phyloP scores from a whole-genome alignment of 805 yeast genomes.

The Cyberlindnera nakhonratchasimensis region DNA sequence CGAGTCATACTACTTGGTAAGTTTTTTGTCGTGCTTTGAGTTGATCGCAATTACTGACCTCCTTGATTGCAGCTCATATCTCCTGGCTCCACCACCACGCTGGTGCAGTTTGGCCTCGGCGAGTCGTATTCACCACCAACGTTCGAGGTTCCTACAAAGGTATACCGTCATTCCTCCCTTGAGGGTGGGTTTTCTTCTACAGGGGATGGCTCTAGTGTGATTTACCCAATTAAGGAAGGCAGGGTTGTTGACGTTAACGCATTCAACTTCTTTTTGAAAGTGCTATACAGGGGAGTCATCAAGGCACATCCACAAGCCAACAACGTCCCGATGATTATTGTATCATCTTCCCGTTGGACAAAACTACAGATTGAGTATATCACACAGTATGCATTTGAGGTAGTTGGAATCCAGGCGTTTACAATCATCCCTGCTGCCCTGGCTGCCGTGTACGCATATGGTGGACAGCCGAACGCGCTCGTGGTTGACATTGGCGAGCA shows the following conservation, averaged over 20 bases:
- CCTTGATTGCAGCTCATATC: constrained; percentile 57
- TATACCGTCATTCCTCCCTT: constrained; percentile 45
- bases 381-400: constrained; percentile 73
- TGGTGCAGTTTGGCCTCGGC: constrained; percentile 73
- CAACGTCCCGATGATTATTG: constrained; percentile 66
- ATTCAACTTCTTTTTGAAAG: constrained; percentile 54
- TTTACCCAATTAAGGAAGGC: constrained; percentile 65
- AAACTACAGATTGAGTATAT: constrained; percentile 62
- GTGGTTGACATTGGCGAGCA: constrained; percentile 80
- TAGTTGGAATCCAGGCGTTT: constrained; percentile 67
- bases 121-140: constrained; percentile 76
- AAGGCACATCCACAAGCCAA: constrained; percentile 29
- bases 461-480: constrained; percentile 58
- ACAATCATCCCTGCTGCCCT: constrained; percentile 64
- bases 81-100: constrained; percentile 74
- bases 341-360: constrained; percentile 69
- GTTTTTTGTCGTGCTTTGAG: constrained; percentile 4
- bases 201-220: constrained; percentile 36
- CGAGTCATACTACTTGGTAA: constrained; percentile 26
- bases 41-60: constrained; percentile 8
- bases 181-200: constrained; percentile 32
- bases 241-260: constrained; percentile 66
- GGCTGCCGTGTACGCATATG: constrained; percentile 72
- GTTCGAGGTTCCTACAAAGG: constrained; percentile 72
- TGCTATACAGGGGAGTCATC: constrained; percentile 45